Conservation (phyloP, 192 early-diverging fungal genomes). For the Entomortierella lignicola region DNA sequence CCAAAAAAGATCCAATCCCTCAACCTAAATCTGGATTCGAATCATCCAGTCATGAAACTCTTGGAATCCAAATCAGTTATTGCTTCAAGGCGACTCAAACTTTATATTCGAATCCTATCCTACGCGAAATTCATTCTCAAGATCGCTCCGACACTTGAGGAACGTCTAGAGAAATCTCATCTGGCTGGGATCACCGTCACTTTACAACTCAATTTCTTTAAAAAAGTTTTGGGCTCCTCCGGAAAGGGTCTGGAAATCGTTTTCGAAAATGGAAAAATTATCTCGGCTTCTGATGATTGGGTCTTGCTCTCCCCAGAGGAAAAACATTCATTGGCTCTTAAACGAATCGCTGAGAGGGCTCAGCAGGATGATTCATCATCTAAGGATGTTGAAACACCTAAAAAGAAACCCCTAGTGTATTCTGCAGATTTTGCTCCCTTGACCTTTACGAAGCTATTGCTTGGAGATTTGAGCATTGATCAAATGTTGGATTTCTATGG, state of each 20-base stretch:
- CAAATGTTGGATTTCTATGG: conserved; percentile 25
- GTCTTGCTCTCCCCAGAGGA: conserved; percentile 5
- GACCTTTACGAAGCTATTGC: conserved; percentile 26
- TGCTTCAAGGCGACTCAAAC: neutral
- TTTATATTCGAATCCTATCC: conserved; percentile 37
- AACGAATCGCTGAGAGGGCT: conserved; percentile 14
- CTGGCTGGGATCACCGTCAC: conserved; percentile 22
- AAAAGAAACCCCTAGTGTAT: conserved; percentile 18
- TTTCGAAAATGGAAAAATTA: conserved; percentile 23
- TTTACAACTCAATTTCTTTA: conserved; percentile 29
- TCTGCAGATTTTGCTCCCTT: conserved; percentile 16
- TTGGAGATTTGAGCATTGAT: conserved; percentile 25
- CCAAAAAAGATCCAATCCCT: neutral
- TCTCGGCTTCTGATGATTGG: conserved; percentile 25
- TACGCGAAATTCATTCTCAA: conserved; percentile 47
- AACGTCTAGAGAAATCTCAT: conserved; percentile 24
- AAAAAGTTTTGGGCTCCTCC: conserved; percentile 8
- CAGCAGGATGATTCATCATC: conserved; percentile 9
- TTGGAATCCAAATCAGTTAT: conserved; percentile 1
- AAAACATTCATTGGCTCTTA: conserved; percentile 5
- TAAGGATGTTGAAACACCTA: too few relatives aligned
- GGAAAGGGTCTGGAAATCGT: conserved; percentile 30
- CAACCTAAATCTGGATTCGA: neutral
- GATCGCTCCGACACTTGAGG: conserved; percentile 25
- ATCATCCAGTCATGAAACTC: conserved; percentile 23